A percentile compares a stretch with the other conserved stretches of the same genome.
Conservation (phyloP, 1,284 basidiomycete species). For the Trametes pubescens region DNA sequence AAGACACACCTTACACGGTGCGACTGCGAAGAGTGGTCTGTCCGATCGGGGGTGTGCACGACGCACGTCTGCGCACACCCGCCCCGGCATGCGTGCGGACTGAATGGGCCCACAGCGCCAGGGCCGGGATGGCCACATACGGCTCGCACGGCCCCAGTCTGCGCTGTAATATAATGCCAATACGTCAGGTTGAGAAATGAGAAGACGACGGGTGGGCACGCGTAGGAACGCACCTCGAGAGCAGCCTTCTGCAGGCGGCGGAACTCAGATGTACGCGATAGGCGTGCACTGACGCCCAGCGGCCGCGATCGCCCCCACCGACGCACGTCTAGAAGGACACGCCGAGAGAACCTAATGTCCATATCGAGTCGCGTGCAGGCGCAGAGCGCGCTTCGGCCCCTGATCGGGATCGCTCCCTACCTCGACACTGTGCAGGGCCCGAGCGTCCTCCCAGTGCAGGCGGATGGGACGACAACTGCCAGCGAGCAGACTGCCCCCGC, state of each 20-base stretch:
- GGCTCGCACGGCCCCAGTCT: slow-evolving; percentile 16
- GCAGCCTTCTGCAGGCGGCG: slow-evolving; percentile 8
- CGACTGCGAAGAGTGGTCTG: background rate
- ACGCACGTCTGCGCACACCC: slow-evolving; percentile 4
- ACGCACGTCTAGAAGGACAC: slow-evolving; percentile 9
- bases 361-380: slow-evolving; percentile 11
- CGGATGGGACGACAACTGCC: background rate
- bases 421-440: background rate
- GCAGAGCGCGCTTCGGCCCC: slow-evolving; percentile 12
- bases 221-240: slow-evolving; percentile 2
- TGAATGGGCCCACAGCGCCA: slow-evolving; percentile 21
- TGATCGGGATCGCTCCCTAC: slow-evolving; percentile 14
- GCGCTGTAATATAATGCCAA: slow-evolving; percentile 15
- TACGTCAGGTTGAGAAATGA: slow-evolving; percentile 25
- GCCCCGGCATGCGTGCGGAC: slow-evolving; percentile 15
- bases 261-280: slow-evolving; percentile 35
- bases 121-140: slow-evolving; percentile 20
- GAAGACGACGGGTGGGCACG: slow-evolving; percentile 6
- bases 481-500: slow-evolving; percentile 5
- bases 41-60: slow-evolving; percentile 18
- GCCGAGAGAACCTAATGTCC: slow-evolving; percentile 19
- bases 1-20: slow-evolving; percentile 8
- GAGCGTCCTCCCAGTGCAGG: background rate
- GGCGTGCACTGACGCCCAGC: slow-evolving; percentile 25
- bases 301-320: slow-evolving; percentile 27